Conservation (phyloP, 305 asterid genomes). For the Ilex paraguariensis region DNA sequence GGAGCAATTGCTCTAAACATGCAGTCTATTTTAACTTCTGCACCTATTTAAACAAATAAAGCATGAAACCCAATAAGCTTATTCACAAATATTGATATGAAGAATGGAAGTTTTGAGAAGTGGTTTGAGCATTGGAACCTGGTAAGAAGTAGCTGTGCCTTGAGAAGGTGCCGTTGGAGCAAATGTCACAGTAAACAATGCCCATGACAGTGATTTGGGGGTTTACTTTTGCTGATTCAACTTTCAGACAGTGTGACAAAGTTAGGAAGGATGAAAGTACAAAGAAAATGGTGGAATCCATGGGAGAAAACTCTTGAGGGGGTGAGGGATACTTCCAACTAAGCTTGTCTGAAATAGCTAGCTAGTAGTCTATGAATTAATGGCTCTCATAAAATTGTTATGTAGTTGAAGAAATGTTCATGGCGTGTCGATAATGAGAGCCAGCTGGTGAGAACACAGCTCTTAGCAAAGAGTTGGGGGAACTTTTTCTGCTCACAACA, state of each 20-base stretch:
- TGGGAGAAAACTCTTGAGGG: background rate
- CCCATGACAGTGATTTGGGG: slow-evolving; percentile 93
- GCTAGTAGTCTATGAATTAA: slow-evolving; percentile 11
- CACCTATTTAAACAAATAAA: slow-evolving; percentile 38
- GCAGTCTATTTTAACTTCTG: slow-evolving; percentile 78
- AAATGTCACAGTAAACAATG: slow-evolving; percentile 83
- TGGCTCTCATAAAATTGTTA: slow-evolving; percentile 7
- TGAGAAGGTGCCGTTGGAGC: slow-evolving; percentile 91
- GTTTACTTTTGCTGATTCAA: slow-evolving; percentile 25
- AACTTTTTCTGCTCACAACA: slow-evolving; percentile 35
- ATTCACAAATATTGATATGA: background rate
- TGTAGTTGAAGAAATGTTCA: slow-evolving; percentile 6
- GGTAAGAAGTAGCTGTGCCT: slow-evolving; percentile 89
- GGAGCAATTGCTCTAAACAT: slow-evolving; percentile 73
- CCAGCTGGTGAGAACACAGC: slow-evolving; percentile 20
- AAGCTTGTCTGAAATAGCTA: background rate
- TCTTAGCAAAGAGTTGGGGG: slow-evolving; percentile 30
- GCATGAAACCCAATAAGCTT: background rate
- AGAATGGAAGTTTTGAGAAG: background rate
- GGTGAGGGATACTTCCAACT: background rate
- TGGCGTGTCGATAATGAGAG: slow-evolving; percentile 31
- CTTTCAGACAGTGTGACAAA: slow-evolving; percentile 23
- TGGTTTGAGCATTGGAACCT: slow-evolving; percentile 29
- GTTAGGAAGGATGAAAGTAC: slow-evolving; percentile 21
- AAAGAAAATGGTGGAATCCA: slow-evolving; percentile 17